These are phyloP conservation scores for Paraphaeosphaeria sporulosa DNA, from an alignment of 2,329 filamentous ascomycete genomes.

Conservation along the genomic window DNA sequence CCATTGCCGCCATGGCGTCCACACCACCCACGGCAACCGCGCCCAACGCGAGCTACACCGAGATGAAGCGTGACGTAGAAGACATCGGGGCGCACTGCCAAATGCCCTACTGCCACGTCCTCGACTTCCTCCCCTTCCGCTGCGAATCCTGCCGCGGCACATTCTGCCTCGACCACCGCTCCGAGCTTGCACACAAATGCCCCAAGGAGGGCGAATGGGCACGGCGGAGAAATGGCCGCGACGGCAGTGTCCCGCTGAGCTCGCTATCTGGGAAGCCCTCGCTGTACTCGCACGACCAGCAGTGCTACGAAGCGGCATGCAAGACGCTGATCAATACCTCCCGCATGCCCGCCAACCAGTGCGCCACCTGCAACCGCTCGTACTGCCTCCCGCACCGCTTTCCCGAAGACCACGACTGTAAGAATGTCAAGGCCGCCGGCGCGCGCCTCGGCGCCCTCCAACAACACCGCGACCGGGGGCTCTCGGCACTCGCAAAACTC, in stretches of 20 bases:
- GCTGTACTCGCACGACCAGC: slow-evolving; percentile 69
- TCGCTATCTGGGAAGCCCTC: slow-evolving; percentile 57
- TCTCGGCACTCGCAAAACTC: slow-evolving; percentile 77
- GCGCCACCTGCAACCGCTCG: slow-evolving; percentile 72
- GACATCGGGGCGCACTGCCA: slow-evolving; percentile 92
- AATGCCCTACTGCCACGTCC: slow-evolving; percentile 87
- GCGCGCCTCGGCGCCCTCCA: slow-evolving; percentile 55
- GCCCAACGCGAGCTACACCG: slow-evolving; percentile 63
- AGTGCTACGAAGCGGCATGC: slow-evolving; percentile 72
- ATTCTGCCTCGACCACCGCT: slow-evolving; percentile 93
- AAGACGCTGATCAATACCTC: slow-evolving; percentile 75
- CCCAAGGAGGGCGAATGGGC: slow-evolving; percentile 68
- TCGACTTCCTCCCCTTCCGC: slow-evolving; percentile 94
- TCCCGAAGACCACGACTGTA: slow-evolving; percentile 83
- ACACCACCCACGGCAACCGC: slow-evolving; percentile 16
- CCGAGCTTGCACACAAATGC: slow-evolving; percentile 80
- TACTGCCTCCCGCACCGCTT: slow-evolving; percentile 83
- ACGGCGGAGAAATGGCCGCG: slow-evolving; percentile 52
- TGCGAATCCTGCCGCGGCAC: slow-evolving; percentile 87
- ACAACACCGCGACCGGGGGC: slow-evolving; percentile 68
- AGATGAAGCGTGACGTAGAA: slow-evolving; percentile 78
- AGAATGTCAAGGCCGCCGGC: slow-evolving; percentile 71
- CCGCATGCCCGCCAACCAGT: slow-evolving; percentile 74
- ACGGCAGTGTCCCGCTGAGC: slow-evolving; percentile 27
- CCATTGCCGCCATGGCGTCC: slow-evolving; percentile 26